Percentiles rank a stretch among this genome's conserved stretches.
Conservation (phyloP, 345 rosid species). For the Syzygium aqueum region DNA sequence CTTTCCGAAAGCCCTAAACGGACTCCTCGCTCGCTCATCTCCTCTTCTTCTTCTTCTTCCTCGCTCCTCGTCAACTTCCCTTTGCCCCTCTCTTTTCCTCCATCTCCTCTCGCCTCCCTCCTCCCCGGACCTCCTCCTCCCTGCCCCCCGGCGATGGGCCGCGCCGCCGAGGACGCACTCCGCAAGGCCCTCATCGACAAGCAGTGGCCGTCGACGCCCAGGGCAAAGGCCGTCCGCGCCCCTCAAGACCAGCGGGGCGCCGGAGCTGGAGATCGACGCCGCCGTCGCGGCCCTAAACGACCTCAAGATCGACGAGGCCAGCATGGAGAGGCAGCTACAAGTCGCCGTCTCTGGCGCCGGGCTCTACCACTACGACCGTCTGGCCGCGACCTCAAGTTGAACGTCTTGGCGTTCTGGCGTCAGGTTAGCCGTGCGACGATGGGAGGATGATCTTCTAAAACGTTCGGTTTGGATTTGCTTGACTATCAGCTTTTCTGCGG, state of each 20-base stretch:
- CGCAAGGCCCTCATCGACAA: conserved; percentile 28
- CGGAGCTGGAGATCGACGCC: conserved; percentile 48
- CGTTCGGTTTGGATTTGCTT: not conserved
- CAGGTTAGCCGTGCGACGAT: conserved; percentile 35
- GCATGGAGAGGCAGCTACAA: conserved; percentile 67
- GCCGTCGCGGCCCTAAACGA: conserved; percentile 49
- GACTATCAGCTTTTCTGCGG: not conserved
- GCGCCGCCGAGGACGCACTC: conserved; percentile 24
- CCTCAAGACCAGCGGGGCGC: conserved; percentile 24
- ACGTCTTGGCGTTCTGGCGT: conserved; percentile 87
- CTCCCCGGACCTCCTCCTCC: too few relatives aligned
- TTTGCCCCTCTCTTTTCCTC: too few relatives aligned
- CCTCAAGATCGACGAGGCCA: conserved; percentile 56
- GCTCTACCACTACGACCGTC: too few relatives aligned
- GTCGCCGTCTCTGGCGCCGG: conserved; percentile 23
- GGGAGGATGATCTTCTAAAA: not conserved
- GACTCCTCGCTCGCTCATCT: too few relatives aligned
- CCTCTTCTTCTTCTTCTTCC: too few relatives aligned
- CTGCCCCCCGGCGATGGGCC: too few relatives aligned
- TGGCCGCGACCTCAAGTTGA: conserved; percentile 29
- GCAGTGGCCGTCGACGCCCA: too few relatives aligned
- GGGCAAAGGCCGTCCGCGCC: too few relatives aligned
- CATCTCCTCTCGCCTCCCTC: too few relatives aligned
- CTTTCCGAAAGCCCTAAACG: not conserved
- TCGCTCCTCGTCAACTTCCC: not conserved